Percentiles rank a stretch among this genome's conserved stretches.
phyloP scores from a whole-genome alignment of 257 asterid species.

The Dorcoceras hygrometricum region DNA sequence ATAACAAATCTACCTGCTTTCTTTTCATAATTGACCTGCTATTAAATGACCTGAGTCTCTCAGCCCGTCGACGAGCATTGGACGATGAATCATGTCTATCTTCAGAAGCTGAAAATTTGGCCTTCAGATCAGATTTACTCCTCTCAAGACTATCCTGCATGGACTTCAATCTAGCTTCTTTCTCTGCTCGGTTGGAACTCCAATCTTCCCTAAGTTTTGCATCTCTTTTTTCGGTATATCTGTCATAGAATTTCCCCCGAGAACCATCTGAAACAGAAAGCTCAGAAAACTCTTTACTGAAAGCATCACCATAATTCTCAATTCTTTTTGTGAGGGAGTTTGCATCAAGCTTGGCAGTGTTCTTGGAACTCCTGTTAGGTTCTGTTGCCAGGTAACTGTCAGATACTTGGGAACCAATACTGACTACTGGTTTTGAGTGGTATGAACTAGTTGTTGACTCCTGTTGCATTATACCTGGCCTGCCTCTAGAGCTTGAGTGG shows the following conservation, averaged over 20 bases:
- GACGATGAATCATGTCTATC: conserved; percentile 42
- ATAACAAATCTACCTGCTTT: conserved; percentile 66
- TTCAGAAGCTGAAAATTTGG: conserved; percentile 57
- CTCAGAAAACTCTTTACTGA: conserved; percentile 50
- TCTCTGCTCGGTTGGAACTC: conserved; percentile 73
- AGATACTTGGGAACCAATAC: conserved; percentile 34
- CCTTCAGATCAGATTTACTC: conserved; percentile 79
- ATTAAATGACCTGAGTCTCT: conserved; percentile 77
- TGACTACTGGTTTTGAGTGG: conserved; percentile 35
- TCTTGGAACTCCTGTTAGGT: conserved; percentile 45
- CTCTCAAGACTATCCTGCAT: conserved; percentile 88
- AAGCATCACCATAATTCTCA: conserved; percentile 39
- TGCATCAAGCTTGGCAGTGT: conserved; percentile 1
- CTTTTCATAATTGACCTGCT: conserved; percentile 46
- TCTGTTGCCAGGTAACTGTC: conserved; percentile 34
- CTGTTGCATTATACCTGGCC: conserved; percentile 40
- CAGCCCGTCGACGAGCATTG: conserved; percentile 62
- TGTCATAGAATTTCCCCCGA: conserved; percentile 71
- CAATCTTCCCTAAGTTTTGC: conserved; percentile 88
- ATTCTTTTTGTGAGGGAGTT: not conserved
- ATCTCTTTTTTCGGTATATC: conserved; percentile 79
- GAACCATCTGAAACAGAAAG: conserved; percentile 62
- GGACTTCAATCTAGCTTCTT: conserved; percentile 80
- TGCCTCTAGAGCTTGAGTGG: conserved; percentile 43
- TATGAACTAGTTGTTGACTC: conserved; percentile 40